Base-by-base conservation (phyloP, 306 rosid genomes). In the Purshia tridentata region DNA sequence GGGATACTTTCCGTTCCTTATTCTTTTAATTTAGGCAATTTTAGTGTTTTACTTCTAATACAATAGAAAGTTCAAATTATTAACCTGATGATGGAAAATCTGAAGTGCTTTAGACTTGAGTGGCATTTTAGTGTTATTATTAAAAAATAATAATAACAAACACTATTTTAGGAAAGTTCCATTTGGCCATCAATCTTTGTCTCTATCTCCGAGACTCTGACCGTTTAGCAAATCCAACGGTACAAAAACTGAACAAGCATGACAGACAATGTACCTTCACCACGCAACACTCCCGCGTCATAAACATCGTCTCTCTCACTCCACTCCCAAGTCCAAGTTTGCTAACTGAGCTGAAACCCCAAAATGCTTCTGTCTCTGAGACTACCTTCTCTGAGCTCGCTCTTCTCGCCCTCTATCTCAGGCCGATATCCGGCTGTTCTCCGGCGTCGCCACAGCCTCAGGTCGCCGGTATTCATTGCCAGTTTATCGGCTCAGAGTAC, bases 341-440 rank as follows among this genome's bases (percentile, higher is more conserved):
- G 0, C 65, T 29, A 19, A 35, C 82, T 92, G 49, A 70, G 95
- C 63, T 87, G 98, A 93, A 69, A 85, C 98, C 9, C 47, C 45
- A n/a, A n/a, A 4, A 92, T 92, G 7, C 3, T 1, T 37, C 42
- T 73, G 8, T 70, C 80, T 60, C 80, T 91, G 47, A 85, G 91
- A 70, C 86, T 94, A 18, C 86, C 90, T 73, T 86, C 91, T 46
- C 84, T 93, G 51, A 72, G 96, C 67, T 88, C 87, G 40, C 76
- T 92, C 71, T 80, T 89, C 76, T 81, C 88, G 5, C 84, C 93
- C 67, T 37, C 81, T 49, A 2, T 84, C 68, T 80, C 87, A 62
- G 67, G 76, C 76, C 83, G 86, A 7, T 67, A 83, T 18, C 68
- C 82, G 14, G 46, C 72, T 0, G 37, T 78, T 63, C 75, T 81